A percentile compares a stretch with the other conserved stretches of the same genome.
These are phyloP conservation scores for Gracilaria vermiculophylla DNA, from an alignment of 23 red algal genomes.

Conservation along the genomic window DNA sequence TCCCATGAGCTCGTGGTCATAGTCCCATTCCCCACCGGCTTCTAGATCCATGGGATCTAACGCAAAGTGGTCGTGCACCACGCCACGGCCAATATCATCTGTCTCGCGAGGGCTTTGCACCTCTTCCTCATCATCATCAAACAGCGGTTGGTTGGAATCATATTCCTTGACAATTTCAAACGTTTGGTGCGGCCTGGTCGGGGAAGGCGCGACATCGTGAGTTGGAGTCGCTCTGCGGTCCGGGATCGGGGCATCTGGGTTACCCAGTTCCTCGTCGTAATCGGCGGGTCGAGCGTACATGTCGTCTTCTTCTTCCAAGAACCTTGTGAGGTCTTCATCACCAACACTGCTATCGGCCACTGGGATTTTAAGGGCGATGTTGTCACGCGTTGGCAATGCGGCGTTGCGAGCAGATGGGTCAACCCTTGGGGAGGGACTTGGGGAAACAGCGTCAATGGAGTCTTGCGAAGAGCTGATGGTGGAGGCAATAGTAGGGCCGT, in stretches of 20 bases:
- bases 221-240: constrained; percentile 15
- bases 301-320: constrained; percentile 3
- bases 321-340: background rate
- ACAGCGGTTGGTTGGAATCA: constrained; percentile 31
- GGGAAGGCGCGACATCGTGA: background rate
- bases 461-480: background rate
- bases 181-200: constrained; percentile 15
- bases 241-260: constrained; percentile 58
- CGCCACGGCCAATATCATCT: constrained; percentile 31
- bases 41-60: constrained; percentile 53
- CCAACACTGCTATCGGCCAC: background rate
- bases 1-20: constrained; percentile 42
- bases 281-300: constrained; percentile 41
- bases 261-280: constrained; percentile 64
- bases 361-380: background rate
- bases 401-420: background rate
- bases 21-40: constrained; percentile 38
- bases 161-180: constrained; percentile 61
- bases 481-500: background rate
- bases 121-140: constrained; percentile 57
- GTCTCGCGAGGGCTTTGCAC: background rate
- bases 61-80: constrained; percentile 22
- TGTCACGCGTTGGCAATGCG: background rate
- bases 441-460: background rate
- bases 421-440: background rate